These are phyloP conservation scores for Phialocephala sp. DNA, from an alignment of 2,329 filamentous ascomycete species.

Conservation along the genomic window DNA sequence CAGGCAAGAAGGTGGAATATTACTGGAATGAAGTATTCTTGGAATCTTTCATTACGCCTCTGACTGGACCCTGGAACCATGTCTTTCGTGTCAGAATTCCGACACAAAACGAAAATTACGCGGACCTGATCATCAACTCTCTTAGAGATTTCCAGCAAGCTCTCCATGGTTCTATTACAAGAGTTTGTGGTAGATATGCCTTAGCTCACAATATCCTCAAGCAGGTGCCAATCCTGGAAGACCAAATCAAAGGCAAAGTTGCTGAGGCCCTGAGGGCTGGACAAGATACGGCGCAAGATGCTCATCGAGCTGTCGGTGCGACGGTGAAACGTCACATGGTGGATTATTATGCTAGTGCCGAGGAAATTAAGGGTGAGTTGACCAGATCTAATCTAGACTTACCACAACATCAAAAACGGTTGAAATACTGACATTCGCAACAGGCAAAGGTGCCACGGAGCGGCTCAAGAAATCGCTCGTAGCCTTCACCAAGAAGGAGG, in stretches of 20 bases:
- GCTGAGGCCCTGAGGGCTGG: not conserved
- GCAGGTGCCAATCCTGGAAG: not conserved
- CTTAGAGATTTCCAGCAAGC: not conserved
- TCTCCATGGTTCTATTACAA: not conserved
- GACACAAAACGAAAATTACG: not conserved
- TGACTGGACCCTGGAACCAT: not conserved
- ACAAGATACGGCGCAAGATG: not conserved
- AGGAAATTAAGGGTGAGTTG: not conserved
- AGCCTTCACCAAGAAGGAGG: not conserved
- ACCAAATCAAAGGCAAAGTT: not conserved
- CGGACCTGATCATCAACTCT: not conserved
- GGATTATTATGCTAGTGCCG: not conserved
- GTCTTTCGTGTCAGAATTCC: not conserved
- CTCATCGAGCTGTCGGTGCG: not conserved
- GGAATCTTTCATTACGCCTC: not conserved
- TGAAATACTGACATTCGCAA: not conserved
- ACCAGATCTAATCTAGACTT: not conserved
- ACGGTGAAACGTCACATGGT: not conserved
- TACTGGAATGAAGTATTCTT: conserved; percentile 10
- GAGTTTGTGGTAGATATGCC: not conserved
- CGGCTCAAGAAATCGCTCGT: not conserved
- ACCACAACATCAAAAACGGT: too few species aligned
- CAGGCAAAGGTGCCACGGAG: not conserved
- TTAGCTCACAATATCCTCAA: not conserved
- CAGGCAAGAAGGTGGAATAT: conserved; percentile 2